Percentiles rank a stretch among this genome's conserved stretches.
Evolutionary conservation across 129 eudicot genomes (phyloP).

Genomic region (Pulicaria dysenterica): DNA sequence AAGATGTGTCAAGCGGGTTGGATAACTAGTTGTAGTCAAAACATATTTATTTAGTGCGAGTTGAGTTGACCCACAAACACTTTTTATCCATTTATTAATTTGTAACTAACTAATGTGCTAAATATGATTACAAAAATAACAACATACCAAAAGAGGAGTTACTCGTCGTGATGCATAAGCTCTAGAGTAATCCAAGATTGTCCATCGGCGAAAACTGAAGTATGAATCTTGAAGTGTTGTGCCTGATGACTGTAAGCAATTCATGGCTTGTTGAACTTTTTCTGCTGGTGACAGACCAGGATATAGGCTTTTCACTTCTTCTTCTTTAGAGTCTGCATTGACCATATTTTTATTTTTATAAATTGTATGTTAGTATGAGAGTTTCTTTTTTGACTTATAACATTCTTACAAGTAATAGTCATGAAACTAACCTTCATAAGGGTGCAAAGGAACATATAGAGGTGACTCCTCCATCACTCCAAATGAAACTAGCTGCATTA

Average conservation of each 20-base stretch:
- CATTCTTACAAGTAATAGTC: not conserved
- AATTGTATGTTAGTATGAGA: not conserved
- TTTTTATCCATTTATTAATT: not conserved
- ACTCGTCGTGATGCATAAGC: conserved; percentile 65
- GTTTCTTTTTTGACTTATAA: not conserved
- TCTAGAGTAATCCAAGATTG: conserved; percentile 75
- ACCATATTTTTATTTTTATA: not conserved
- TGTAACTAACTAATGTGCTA: not conserved
- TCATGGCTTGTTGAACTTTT: conserved; percentile 62
- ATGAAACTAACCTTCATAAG: conserved; percentile 58
- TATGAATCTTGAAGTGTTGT: conserved; percentile 25
- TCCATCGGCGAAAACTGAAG: conserved; percentile 66
- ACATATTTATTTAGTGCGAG: not conserved
- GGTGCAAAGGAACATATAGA: conserved; percentile 76
- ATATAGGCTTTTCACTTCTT: conserved; percentile 45
- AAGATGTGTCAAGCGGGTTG: not conserved
- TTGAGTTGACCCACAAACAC: conserved; percentile 1
- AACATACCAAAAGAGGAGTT: conserved; percentile 73
- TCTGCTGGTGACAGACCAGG: conserved; percentile 47
- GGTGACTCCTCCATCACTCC: conserved; percentile 87
- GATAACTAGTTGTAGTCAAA: not conserved
- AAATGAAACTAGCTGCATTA: conserved; percentile 82
- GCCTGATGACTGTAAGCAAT: conserved; percentile 50
- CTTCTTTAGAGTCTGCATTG: conserved; percentile 51
- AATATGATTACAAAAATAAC: not conserved